These are phyloP conservation scores for Solanum infundibuliforme DNA, from an alignment of 257 asterid species.

Conservation along the genomic window DNA sequence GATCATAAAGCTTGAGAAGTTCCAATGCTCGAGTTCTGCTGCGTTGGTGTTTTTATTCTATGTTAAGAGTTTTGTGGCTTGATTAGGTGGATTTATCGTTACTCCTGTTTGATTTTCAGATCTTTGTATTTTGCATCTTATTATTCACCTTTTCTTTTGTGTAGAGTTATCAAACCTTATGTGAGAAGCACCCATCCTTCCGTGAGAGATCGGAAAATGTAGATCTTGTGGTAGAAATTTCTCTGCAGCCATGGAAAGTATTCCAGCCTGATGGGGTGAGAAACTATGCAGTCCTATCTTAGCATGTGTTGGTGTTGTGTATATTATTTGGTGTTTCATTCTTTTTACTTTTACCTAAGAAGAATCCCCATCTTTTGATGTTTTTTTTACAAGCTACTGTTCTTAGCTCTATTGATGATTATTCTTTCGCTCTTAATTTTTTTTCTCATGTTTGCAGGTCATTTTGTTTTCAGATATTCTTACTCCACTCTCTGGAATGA, in stretches of 20 bases:
- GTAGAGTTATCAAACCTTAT: constrained; percentile 86
- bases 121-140: neutral
- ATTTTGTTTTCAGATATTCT: constrained; percentile 97
- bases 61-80: neutral
- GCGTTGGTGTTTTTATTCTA: neutral
- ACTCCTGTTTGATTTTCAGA: neutral
- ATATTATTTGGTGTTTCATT: neutral
- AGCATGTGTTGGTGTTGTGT: neutral
- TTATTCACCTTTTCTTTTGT: constrained; percentile 14
- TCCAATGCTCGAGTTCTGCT: neutral
- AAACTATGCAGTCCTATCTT: neutral
- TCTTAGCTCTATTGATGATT: neutral
- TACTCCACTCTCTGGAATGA: constrained; percentile 96
- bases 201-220: constrained; percentile 99
- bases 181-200: constrained; percentile 92
- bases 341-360: neutral
- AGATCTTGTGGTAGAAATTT: constrained; percentile 96
- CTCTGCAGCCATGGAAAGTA: constrained; percentile 96
- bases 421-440: neutral
- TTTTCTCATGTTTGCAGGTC: constrained; percentile 44
- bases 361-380: neutral
- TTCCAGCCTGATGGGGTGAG: constrained; percentile 95
- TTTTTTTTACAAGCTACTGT: neutral
- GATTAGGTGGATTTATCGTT: neutral
- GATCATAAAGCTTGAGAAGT: neutral